Evolutionary conservation across 768 basidiomycete species (phyloP), one percentile per base, ranked within the genome.

Genomic region (Termitomyces sp.): DNA sequence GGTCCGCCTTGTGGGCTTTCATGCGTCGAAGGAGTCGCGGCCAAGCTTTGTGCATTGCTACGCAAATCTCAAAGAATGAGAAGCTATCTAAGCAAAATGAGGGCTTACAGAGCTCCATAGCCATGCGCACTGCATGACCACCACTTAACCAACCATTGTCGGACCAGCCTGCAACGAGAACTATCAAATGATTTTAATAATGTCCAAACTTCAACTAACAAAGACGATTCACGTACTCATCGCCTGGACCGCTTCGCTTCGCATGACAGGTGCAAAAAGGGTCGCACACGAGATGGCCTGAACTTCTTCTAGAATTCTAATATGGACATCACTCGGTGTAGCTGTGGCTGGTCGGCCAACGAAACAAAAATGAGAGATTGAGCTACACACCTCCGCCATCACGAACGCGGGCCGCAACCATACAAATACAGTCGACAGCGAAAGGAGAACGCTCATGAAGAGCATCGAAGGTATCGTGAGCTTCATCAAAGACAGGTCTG

Each of bases 91-190:
- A 43, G 17, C 28, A 14, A n/a, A 45, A 41, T 10, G 17, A 48
- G 42, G 51, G 70, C 84, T 67, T 65, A 90, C 91, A 93, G 51
- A 95, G 75, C 66, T 98, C 95, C 78, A 97, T 85, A 40, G 92
- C 94, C 91, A 98, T 94, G 49, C 94, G 82, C 9, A 97, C 93
- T n/a, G 95, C 95, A 71, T 97, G 95, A 10, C 91, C 93, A 10
- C 92, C 90, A 61, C 88, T 93, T 35, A 97, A 69, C 93, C 93
- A 95, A n/a, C 92, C 92, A 63, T 92, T 92, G 61, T 95, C 92
- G 17, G 91, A 93, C 88, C 93, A 98, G 5, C 93, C 93, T 35
- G 94, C 89, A 19, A 96, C 85, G 49, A 97, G 77, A 55, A 95
- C 91, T 94, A 45, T 54, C 15, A 34, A 49, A 43, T 43, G 52